These are phyloP conservation scores for Coprinopsis cinerea DNA, from an alignment of 768 basidiomycete genomes.

Conservation along the genomic window DNA sequence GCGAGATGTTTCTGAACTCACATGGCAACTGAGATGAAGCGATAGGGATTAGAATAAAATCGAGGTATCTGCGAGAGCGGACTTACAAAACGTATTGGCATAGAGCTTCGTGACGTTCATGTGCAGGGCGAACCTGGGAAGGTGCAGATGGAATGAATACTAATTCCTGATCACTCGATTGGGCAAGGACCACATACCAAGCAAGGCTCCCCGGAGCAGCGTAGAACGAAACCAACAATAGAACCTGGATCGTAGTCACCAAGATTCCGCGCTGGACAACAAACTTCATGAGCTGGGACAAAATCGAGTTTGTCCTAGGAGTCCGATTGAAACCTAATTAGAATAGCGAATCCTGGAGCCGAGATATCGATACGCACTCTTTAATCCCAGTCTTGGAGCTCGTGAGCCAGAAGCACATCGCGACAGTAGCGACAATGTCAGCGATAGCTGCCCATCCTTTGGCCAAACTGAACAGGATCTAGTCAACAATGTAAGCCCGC, in stretches of 20 bases:
- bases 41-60: not conserved
- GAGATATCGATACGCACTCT: slow-evolving; percentile 21
- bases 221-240: slow-evolving; percentile 37
- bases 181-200: slow-evolving; percentile 24
- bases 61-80: not conserved
- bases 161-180: not conserved
- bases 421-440: slow-evolving; percentile 38
- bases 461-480: slow-evolving; percentile 39
- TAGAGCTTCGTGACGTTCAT: slow-evolving; percentile 44
- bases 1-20: slow-evolving; percentile 11
- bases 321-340: not conserved
- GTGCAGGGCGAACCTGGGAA: slow-evolving; percentile 38
- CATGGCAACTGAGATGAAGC: slow-evolving; percentile 26
- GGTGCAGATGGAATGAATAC: not conserved
- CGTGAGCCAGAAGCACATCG: slow-evolving; percentile 36
- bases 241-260: slow-evolving; percentile 37
- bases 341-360: not conserved
- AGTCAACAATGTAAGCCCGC: not conserved
- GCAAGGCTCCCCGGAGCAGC: slow-evolving; percentile 28
- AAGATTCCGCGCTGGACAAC: slow-evolving; percentile 38
- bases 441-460: slow-evolving; percentile 40
- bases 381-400: slow-evolving; percentile 32
- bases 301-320: slow-evolving; percentile 33
- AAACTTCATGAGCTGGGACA: slow-evolving; percentile 34
- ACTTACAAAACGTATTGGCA: slow-evolving; percentile 46